Conservation (phyloP, 2,329 filamentous ascomycete genomes). For the Scedosporium apiospermum region DNA sequence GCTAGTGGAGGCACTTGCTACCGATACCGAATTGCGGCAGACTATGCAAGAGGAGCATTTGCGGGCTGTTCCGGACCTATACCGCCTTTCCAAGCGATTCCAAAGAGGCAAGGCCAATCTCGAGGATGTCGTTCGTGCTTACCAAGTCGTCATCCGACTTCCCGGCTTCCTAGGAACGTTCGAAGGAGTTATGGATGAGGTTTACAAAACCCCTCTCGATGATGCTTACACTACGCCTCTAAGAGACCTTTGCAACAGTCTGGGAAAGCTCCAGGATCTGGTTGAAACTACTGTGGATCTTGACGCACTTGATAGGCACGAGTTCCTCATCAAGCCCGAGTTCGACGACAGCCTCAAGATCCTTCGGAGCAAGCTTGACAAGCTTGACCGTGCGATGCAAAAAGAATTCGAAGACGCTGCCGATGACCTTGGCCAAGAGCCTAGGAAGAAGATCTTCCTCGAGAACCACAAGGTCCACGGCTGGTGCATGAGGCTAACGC, state of each 20-base stretch:
- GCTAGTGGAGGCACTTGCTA: constrained; percentile 88
- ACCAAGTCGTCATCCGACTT: constrained; percentile 86
- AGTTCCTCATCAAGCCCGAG: constrained; percentile 98
- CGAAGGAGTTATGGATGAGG: constrained; percentile 90
- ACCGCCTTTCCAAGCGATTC: constrained; percentile 87
- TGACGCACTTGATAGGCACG: constrained; percentile 89
- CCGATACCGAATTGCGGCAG: constrained; percentile 85
- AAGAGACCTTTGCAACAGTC: constrained; percentile 62
- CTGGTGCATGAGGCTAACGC: constrained; percentile 90
- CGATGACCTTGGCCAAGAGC: constrained; percentile 76
- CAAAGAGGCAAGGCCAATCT: constrained; percentile 84
- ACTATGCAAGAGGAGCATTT: constrained; percentile 96
- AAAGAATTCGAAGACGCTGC: constrained; percentile 69
- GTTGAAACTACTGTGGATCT: constrained; percentile 97
- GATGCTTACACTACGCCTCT: constrained; percentile 80
- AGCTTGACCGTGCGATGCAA: constrained; percentile 72
- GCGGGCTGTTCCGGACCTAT: constrained; percentile 85
- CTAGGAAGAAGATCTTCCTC: constrained; percentile 97
- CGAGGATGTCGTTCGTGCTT: constrained; percentile 90
- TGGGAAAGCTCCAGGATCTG: constrained; percentile 90
- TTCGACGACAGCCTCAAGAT: constrained; percentile 82
- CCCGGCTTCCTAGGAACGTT: constrained; percentile 84
- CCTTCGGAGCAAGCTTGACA: constrained; percentile 88
- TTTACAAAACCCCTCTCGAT: constrained; percentile 80
- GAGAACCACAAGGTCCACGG: constrained; percentile 95